Conservation (phyloP, 2,329 filamentous ascomycete species). For the Cladosporium sp. region DNA sequence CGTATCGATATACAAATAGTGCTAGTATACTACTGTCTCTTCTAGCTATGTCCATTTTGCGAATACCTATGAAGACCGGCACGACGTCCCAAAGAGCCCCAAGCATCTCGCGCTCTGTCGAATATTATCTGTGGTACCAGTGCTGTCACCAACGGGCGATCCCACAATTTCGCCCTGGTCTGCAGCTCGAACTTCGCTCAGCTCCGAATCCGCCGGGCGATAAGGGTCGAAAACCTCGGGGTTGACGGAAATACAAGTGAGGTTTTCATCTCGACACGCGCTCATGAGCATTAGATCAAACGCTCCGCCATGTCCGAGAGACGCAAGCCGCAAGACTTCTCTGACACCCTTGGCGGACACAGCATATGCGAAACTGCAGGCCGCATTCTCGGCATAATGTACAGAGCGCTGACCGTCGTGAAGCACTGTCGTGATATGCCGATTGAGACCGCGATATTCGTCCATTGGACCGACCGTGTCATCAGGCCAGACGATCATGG, state of each 20-base stretch:
- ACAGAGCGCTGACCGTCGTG: slow-evolving; percentile 25
- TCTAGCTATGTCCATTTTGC: too few species aligned
- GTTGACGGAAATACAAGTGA: slow-evolving; percentile 36
- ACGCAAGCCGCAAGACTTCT: slow-evolving; percentile 30
- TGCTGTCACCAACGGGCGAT: background rate
- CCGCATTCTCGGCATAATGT: slow-evolving; percentile 23
- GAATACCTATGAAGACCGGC: background rate
- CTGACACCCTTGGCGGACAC: slow-evolving; percentile 29
- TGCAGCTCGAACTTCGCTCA: slow-evolving; percentile 24
- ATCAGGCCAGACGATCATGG: background rate
- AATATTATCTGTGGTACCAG: background rate
- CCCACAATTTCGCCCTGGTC: background rate
- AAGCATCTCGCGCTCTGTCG: background rate
- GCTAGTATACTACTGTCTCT: too few species aligned
- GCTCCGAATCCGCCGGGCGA: slow-evolving; percentile 27
- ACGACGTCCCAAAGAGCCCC: background rate
- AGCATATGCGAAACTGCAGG: slow-evolving; percentile 32
- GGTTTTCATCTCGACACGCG: slow-evolving; percentile 26
- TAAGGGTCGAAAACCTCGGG: slow-evolving; percentile 37
- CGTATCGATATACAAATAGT: too few species aligned
- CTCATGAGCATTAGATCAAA: slow-evolving; percentile 35
- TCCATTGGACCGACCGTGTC: background rate
- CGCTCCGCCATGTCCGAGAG: slow-evolving; percentile 24
- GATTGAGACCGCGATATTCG: slow-evolving; percentile 26
- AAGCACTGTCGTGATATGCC: slow-evolving; percentile 17